Conservation (phyloP, 768 basidiomycete genomes). For the Guyanaporus albipodus region DNA sequence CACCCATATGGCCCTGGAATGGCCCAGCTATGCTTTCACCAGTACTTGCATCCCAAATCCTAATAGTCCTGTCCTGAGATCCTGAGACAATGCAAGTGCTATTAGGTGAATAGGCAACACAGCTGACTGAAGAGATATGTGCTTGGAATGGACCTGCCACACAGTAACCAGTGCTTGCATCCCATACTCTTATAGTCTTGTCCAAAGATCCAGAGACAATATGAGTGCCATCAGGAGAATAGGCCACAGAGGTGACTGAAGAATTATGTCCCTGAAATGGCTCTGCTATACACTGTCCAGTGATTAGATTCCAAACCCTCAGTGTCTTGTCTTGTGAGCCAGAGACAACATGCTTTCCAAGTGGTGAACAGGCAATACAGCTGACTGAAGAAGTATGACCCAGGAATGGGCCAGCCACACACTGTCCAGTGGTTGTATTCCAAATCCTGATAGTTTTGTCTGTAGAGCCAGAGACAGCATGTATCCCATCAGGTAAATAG, state of each 20-base stretch:
- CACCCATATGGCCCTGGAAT: slow-evolving; percentile 3
- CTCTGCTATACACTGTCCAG: slow-evolving; percentile 13
- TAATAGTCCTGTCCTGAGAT: slow-evolving; percentile 11
- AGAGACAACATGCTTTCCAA: slow-evolving; percentile 25
- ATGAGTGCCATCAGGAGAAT: slow-evolving; percentile 26
- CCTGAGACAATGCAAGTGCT: slow-evolving; percentile 16
- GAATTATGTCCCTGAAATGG: not conserved
- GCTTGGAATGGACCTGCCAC: slow-evolving; percentile 12
- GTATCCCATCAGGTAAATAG: slow-evolving; percentile 21
- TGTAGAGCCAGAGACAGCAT: slow-evolving; percentile 24
- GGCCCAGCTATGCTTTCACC: slow-evolving; percentile 7
- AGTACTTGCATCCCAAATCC: slow-evolving; percentile 18
- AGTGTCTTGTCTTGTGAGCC: slow-evolving; percentile 21
- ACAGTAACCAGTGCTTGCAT: slow-evolving; percentile 13
- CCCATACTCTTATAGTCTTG: slow-evolving; percentile 22
- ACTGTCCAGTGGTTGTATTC: slow-evolving; percentile 16
- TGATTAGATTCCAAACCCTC: slow-evolving; percentile 16
- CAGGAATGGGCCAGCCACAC: slow-evolving; percentile 3
- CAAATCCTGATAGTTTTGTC: slow-evolving; percentile 23
- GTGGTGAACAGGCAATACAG: slow-evolving; percentile 22
- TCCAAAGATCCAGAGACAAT: slow-evolving; percentile 15
- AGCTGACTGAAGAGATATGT: not conserved
- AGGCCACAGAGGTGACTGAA: slow-evolving; percentile 5
- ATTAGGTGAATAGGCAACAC: slow-evolving; percentile 26
- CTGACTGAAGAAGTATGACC: not conserved